These are phyloP conservation scores for Calonectria montana DNA, from an alignment of 2,329 filamentous ascomycete genomes.

Conservation along the genomic window DNA sequence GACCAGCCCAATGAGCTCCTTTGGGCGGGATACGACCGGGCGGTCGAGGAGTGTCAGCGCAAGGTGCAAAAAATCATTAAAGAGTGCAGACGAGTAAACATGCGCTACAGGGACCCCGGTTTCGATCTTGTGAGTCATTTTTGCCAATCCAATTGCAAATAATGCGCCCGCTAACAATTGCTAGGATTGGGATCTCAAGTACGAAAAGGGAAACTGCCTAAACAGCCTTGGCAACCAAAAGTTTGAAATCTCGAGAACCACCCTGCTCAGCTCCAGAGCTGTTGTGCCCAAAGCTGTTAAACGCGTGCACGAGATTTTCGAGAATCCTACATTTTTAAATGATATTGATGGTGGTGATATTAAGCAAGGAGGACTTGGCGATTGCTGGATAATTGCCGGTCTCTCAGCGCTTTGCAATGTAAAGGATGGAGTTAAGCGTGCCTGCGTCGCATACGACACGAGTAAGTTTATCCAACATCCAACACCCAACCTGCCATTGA, in stretches of 20 bases:
- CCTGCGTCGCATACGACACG: slow-evolving; percentile 81
- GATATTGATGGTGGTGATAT: slow-evolving; percentile 78
- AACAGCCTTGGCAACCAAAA: slow-evolving; percentile 64
- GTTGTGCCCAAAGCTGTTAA: slow-evolving; percentile 79
- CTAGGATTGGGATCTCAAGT: slow-evolving; percentile 76
- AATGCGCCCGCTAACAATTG: slow-evolving; percentile 25
- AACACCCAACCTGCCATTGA: background rate
- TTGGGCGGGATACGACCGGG: slow-evolving; percentile 70
- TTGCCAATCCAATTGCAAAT: background rate
- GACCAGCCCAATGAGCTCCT: slow-evolving; percentile 71
- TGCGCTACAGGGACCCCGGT: slow-evolving; percentile 78
- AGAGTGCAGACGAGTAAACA: slow-evolving; percentile 79
- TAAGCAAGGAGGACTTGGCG: slow-evolving; percentile 81
- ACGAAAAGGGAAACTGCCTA: slow-evolving; percentile 67
- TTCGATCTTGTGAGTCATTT: slow-evolving; percentile 63
- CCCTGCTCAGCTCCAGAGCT: slow-evolving; percentile 58
- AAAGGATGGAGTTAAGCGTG: slow-evolving; percentile 73
- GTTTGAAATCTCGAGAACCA: slow-evolving; percentile 62
- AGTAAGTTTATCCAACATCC: slow-evolving; percentile 50
- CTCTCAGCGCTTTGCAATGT: slow-evolving; percentile 82
- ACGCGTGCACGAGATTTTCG: slow-evolving; percentile 79
- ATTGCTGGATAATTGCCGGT: slow-evolving; percentile 87
- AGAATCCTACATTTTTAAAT: slow-evolving; percentile 75
- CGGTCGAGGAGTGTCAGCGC: slow-evolving; percentile 70
- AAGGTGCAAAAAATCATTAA: slow-evolving; percentile 71